phyloP scores from a whole-genome alignment of 2,329 filamentous ascomycete genomes.

The Nannizziopsis barbatae region DNA sequence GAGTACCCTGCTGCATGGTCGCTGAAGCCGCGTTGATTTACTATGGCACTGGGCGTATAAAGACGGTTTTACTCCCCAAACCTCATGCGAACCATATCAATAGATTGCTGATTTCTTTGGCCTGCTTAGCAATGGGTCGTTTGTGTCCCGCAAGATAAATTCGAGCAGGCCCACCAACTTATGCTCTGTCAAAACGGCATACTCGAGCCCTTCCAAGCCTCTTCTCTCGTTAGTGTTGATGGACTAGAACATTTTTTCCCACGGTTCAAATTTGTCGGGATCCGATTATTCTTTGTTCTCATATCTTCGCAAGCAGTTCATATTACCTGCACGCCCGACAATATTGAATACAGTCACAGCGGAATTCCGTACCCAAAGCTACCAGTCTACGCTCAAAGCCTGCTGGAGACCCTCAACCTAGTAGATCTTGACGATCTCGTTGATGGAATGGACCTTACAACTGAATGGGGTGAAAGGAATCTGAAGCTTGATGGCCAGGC shows the following conservation, averaged over 20 bases:
- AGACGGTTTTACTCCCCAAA: slow-evolving; percentile 7
- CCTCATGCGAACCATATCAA: not conserved
- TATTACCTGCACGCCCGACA: slow-evolving; percentile 9
- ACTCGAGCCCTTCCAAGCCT: slow-evolving; percentile 10
- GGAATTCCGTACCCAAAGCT: slow-evolving; percentile 18
- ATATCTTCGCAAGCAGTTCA: slow-evolving; percentile 14
- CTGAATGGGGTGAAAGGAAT: slow-evolving; percentile 18
- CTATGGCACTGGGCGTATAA: slow-evolving; percentile 11
- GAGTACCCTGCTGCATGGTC: slow-evolving; percentile 13
- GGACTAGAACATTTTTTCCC: slow-evolving; percentile 4
- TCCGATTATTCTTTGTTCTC: slow-evolving; percentile 13
- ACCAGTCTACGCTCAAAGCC: slow-evolving; percentile 17
- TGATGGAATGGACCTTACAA: slow-evolving; percentile 18
- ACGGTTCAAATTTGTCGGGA: not conserved
- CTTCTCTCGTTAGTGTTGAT: slow-evolving; percentile 11
- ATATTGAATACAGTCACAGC: slow-evolving; percentile 15
- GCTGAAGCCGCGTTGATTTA: slow-evolving; percentile 14
- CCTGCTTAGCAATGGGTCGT: not conserved
- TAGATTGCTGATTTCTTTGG: not conserved
- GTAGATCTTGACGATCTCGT: slow-evolving; percentile 17
- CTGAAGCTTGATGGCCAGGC: slow-evolving; percentile 15
- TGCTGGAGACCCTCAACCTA: slow-evolving; percentile 16
- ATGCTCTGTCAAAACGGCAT: not conserved
- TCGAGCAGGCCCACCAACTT: not conserved
- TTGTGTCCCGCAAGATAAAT: slow-evolving; percentile 1